Evolutionary conservation across 2,329 filamentous ascomycete genomes (phyloP), one percentile per base, ranked within the genome.

Genomic region (Tolypocladium ophioglossoides): DNA sequence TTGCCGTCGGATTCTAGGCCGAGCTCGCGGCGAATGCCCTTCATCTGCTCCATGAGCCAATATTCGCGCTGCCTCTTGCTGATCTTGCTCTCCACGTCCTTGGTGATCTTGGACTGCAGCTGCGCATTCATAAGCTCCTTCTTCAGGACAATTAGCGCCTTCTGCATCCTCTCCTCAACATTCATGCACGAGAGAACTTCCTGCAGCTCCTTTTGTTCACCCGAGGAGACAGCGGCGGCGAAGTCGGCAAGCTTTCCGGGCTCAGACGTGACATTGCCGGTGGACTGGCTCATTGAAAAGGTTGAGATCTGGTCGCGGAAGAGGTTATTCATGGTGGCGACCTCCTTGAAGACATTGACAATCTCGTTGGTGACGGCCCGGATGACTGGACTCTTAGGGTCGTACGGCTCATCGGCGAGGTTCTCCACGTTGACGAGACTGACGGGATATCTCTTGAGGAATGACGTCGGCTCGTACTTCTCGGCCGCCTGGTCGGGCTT

Each of bases 11-110:
- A 95, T 69, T 99, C 95, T 52, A 99, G 89, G 24, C 95, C 94
- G 50, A 99, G 82, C 71, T 99, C 94, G 55, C 94, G 83, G 55
- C 90, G 87, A 66, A 99, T 99, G 30, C 91, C 94, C 76, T 97
- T 97, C 91, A 99, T 96, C 70, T 99, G 95, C 72, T 99, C 94
- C 90, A 96, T 95, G 49, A 99, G 76, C 89, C 91, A 97, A 74
- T 97, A 99, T 68, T 99, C 94, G 52, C 94, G 85, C 69, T 99
- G 94, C 34, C 92, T 86, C 74, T 99, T 97, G 63, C 91, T 91
- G 53, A 99, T 97, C 73, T 96, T 96, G 66, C 83, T 90, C 70
- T 97, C 94, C 20, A 99, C 95, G 66, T 99, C 94, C 73, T 96
- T 96, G 55, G 88, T 90, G 55, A 99, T 97, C 77, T 97, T 99